Base-by-base conservation (phyloP, 169 alveolate species). In the Plasmodium malariae region DNA sequence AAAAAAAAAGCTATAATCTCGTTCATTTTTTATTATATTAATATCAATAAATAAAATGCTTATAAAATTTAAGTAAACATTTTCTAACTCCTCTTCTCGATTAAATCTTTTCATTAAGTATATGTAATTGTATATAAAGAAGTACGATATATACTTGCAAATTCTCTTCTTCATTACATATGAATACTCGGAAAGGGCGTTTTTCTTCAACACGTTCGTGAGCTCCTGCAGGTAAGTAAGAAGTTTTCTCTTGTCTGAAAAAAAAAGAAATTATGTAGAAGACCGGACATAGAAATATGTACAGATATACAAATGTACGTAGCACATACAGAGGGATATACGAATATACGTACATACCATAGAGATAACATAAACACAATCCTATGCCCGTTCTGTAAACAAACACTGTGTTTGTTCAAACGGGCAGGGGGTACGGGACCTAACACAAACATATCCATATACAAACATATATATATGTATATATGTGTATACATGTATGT, bases 31-130 rank as follows among this genome's bases (percentile, higher is more conserved):
- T 45, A 83, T 19, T n/a, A 83, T 85, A 4, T 40, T 60, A 26
- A 85, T 69, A 32, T 85, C 92, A 17, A 85, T 57, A 60, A 69
- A 85, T n/a, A 85, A 48, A 2, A 70, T 30, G 36, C 34, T 54
- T 36, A 73, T 85, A 34, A 67, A 54, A 0, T 85, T 40, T 36
- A 69, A 14, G 48, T 85, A 85, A 14, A 85, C 36, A 24, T 57
- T 7, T 14, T 85, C 87, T 5, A 85, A 9, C 17, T 26, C 72
- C 4, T 65, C 17, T 12, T 85, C 87, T 6, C 21, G 28, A 2
- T 17, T 34, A 60, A 34, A 85, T 57, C 30, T 57, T 30, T 37
- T 51, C 40, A 55, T 48, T 19, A 85, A 48, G 19, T 9, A 85
- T 19, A 32, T 19, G n/a, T 63, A 43, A 26, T 85, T 85, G 62